A percentile compares a stretch with the other conserved stretches of the same genome.
Evolutionary conservation across 2,329 filamentous ascomycete species (phyloP).

Genomic region (Leptodontidium sp.): DNA sequence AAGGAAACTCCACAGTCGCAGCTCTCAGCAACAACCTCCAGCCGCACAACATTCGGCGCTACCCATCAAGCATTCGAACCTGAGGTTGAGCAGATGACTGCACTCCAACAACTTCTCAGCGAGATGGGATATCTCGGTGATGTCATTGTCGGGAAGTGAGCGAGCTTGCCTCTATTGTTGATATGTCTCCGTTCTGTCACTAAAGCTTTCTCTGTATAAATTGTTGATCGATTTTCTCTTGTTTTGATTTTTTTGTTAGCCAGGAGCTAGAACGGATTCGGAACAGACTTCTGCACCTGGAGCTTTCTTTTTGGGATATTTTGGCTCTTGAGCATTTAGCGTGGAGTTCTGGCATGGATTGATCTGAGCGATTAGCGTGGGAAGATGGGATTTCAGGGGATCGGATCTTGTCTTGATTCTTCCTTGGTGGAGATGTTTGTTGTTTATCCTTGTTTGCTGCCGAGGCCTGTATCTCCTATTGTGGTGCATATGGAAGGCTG

Average conservation of each 20-base stretch:
- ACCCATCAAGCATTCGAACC: slow-evolving; percentile 41
- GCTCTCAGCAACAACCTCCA: slow-evolving; percentile 31
- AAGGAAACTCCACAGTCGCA: slow-evolving; percentile 21
- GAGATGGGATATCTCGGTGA: slow-evolving; percentile 60
- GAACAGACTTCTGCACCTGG: slow-evolving; percentile 6
- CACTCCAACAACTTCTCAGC: slow-evolving; percentile 57
- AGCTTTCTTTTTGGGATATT: slow-evolving; percentile 16
- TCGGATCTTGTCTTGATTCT: neutral
- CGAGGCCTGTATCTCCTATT: neutral
- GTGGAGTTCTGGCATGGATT: slow-evolving; percentile 28
- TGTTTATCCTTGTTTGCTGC: neutral
- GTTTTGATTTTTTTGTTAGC: neutral
- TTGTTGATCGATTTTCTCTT: slow-evolving; percentile 11
- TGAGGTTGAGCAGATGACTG: slow-evolving; percentile 41
- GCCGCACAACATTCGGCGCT: slow-evolving; percentile 35
- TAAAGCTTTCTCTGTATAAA: slow-evolving; percentile 4
- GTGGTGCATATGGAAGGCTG: neutral
- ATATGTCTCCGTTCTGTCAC: neutral
- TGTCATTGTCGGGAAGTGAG: slow-evolving; percentile 49
- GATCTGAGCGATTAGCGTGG: slow-evolving; percentile 8
- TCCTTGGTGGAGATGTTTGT: neutral
- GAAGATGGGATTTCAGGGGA: neutral
- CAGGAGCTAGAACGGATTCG: neutral
- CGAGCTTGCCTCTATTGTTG: neutral
- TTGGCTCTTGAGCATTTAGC: slow-evolving; percentile 28